A percentile compares a stretch with the other conserved stretches of the same genome.
phyloP scores from a whole-genome alignment of 768 basidiomycete genomes.

The Rhizopogon rudus region DNA sequence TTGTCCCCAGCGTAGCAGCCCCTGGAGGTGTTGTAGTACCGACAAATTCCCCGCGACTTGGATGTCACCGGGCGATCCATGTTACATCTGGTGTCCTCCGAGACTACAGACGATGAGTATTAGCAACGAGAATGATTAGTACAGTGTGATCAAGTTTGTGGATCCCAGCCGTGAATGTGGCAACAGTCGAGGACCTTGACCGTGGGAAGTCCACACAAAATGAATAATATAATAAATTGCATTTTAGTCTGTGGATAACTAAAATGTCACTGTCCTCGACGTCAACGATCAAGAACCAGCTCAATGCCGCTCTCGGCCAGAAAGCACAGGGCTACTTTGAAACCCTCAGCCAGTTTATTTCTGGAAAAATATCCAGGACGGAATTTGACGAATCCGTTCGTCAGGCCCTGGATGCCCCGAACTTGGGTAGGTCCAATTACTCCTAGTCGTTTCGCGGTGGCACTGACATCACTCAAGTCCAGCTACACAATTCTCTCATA shows the following conservation, averaged over 20 bases:
- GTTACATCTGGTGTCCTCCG: conserved; percentile 14
- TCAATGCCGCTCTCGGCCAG: conserved; percentile 54
- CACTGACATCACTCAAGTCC: conserved; percentile 40
- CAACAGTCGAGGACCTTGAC: no score
- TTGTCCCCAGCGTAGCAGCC: conserved; percentile 65
- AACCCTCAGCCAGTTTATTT: conserved; percentile 61
- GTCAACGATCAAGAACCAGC: conserved; percentile 64
- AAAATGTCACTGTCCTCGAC: conserved; percentile 75
- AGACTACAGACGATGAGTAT: neutral
- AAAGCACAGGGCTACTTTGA: conserved; percentile 60
- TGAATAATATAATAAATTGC: no score
- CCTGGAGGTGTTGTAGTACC: conserved; percentile 54
- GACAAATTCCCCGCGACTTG: conserved; percentile 67
- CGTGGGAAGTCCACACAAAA: neutral
- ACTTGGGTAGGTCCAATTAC: conserved; percentile 34
- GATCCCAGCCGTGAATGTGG: neutral
- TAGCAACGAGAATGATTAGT: no score
- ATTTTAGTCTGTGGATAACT: neutral
- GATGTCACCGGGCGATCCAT: conserved; percentile 61
- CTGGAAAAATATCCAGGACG: conserved; percentile 59
- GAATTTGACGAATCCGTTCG: conserved; percentile 76
- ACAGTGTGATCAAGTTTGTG: no score
- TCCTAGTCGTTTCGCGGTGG: neutral
- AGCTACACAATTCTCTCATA: conserved; percentile 79
- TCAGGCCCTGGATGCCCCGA: conserved; percentile 53